phyloP scores from a whole-genome alignment of 805 yeast genomes.

The Candida sithepensis region DNA sequence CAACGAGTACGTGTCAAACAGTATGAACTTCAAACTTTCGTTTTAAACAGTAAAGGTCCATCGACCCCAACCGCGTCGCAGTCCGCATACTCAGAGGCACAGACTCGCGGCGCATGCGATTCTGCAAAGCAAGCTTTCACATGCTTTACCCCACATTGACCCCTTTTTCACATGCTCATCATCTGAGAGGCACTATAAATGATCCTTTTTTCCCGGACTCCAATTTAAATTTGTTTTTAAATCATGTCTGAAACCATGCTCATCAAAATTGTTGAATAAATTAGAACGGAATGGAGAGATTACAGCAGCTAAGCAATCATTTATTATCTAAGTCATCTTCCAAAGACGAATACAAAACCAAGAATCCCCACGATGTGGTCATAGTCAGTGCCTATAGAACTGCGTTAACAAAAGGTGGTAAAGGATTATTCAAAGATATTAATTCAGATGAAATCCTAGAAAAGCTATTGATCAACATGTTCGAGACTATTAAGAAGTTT shows the following conservation, averaged over 20 bases:
- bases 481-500: conserved; percentile 47
- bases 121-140: background rate
- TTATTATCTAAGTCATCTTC: conserved; percentile 19
- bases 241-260: too few species aligned
- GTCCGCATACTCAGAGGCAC: background rate
- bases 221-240: too few species aligned
- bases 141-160: background rate
- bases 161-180: background rate
- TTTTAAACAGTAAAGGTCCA: too few species aligned
- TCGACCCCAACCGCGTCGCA: too few species aligned
- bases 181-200: background rate
- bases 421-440: conserved; percentile 80
- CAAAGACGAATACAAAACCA: conserved; percentile 27
- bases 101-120: background rate
- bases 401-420: conserved; percentile 82
- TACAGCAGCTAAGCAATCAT: conserved; percentile 33
- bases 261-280: too few species aligned
- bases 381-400: conserved; percentile 89
- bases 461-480: conserved; percentile 58
- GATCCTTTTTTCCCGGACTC: background rate
- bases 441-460: conserved; percentile 75
- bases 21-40: too few species aligned
- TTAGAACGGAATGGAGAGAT: conserved; percentile 31
- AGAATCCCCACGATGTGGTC: conserved; percentile 85
- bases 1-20: too few species aligned